These are phyloP conservation scores for Gentiana dahurica DNA, from an alignment of 257 asterid species.

Conservation along the genomic window DNA sequence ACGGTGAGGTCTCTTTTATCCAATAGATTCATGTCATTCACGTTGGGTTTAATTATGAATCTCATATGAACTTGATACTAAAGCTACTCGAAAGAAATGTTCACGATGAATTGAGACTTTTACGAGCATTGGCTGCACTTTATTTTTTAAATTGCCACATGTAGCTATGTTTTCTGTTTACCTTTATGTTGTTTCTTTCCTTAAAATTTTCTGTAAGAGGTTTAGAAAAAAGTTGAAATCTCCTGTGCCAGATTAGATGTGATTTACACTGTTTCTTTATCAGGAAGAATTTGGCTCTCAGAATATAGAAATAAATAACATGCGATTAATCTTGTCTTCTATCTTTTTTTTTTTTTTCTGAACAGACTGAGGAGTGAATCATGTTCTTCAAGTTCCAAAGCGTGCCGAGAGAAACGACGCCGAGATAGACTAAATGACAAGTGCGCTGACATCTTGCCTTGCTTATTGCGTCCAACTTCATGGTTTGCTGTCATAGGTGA, in stretches of 20 bases:
- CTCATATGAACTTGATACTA: background rate
- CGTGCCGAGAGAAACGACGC: slow-evolving; percentile 86
- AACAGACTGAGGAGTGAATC: slow-evolving; percentile 55
- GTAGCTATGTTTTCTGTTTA: too few species aligned
- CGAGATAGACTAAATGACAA: slow-evolving; percentile 87
- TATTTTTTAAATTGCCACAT: background rate
- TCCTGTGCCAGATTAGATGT: too few species aligned
- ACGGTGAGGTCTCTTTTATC: slow-evolving; percentile 34
- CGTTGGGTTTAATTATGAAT: background rate
- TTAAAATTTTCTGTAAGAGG: background rate
- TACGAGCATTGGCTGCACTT: background rate
- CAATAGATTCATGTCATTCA: slow-evolving; percentile 2
- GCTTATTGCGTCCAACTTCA: slow-evolving; percentile 5
- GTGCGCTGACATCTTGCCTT: slow-evolving; percentile 23
- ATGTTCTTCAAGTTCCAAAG: slow-evolving; percentile 74
- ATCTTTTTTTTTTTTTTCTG: background rate
- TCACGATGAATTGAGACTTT: background rate
- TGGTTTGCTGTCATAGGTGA: slow-evolving; percentile 12
- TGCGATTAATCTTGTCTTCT: background rate
- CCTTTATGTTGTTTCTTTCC: background rate
- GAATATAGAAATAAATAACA: too few species aligned
- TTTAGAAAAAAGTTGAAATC: background rate
- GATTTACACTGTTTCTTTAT: too few species aligned
- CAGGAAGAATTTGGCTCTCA: too few species aligned
- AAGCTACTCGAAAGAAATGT: background rate